phyloP scores from a whole-genome alignment of 306 rosid species.

The Macrotyloma uniflorum region DNA sequence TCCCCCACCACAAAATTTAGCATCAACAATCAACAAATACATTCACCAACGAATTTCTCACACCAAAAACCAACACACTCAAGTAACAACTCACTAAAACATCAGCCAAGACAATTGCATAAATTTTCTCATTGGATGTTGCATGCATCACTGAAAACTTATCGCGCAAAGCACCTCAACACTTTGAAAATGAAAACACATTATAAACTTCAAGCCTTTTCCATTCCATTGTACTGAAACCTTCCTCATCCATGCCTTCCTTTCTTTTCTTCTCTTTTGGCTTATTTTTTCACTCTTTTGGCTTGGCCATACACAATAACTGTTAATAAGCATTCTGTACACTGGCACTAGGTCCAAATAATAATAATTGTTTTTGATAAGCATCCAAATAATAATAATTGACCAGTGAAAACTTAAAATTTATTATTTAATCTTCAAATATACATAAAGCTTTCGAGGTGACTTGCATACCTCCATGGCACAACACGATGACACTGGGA shows the following conservation, averaged over 20 bases:
- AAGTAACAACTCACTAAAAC: background rate
- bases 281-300: background rate
- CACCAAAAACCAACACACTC: conserved; percentile 9
- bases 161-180: background rate
- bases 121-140: background rate
- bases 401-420: conserved; percentile 9
- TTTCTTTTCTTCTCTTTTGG: background rate
- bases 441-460: conserved; percentile 12
- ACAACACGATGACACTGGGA: conserved; percentile 70
- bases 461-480: conserved; percentile 76
- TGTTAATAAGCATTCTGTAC: conserved; percentile 6
- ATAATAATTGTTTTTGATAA: background rate
- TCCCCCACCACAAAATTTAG: background rate
- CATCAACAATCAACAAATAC: conserved; percentile 4
- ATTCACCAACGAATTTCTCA: conserved; percentile 15
- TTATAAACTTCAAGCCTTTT: background rate
- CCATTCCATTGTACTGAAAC: background rate
- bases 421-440: conserved; percentile 15
- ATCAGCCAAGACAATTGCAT: conserved; percentile 6
- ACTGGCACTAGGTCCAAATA: conserved; percentile 9
- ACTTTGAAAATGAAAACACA: background rate
- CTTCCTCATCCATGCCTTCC: background rate
- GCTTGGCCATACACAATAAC: conserved; percentile 9
- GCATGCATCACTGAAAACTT: background rate
- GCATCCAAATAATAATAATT: background rate